Base-by-base conservation (phyloP, 768 basidiomycete species). In the Mrakia gelida region DNA sequence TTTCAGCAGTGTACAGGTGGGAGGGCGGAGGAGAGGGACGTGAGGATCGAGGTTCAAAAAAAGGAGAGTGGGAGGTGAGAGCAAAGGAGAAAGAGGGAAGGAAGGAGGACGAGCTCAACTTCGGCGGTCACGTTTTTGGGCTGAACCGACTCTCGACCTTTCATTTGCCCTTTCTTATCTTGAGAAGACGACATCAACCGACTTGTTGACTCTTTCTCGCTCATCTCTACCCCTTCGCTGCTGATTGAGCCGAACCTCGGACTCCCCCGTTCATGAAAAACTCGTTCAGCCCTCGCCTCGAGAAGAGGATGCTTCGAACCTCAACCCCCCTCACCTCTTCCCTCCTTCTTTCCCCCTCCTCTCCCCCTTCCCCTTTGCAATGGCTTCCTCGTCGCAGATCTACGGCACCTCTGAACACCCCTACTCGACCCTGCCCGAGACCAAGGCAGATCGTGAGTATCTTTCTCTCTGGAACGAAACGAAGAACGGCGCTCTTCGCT, bases 391-490 rank as follows among this genome's bases (percentile, higher is more conserved):
- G 38, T 18, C n/a, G 8, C 75, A 75, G 62, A 71, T 78, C 61
- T 78, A 78, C 49, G 77, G 54, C 1, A 78, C 77, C 45, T 21
- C 71, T 9, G 77, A 62, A 26, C 77, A 78, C 62, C 77, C 77
- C 10, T 85, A 83, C 80, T 76, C 78, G 26, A 78, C 81, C 72
- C 81, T 83, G 13, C 81, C 81, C 10, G 82, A 82, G 79, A 81
- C 82, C 28, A 80, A 88, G 85, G 88, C 87, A 81, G 81, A 87
- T 61, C 85, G 75, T 75, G 23, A 21, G 75, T 49, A 3, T 15
- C 38, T 21, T 21, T 34, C 21, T 45, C 45, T 45, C 45, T 3
- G 8, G 38, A 38, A 38, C 38, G 38, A 38, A 38, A 38, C 56
- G 28, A 38, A 9, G 38, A 38, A 38, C 38, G 38, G 38, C 38